Percentiles rank a stretch among this genome's conserved stretches.
These are phyloP conservation scores for Annona cherimola DNA, from an alignment of 164 flowering plant genomes.

Conservation along the genomic window DNA sequence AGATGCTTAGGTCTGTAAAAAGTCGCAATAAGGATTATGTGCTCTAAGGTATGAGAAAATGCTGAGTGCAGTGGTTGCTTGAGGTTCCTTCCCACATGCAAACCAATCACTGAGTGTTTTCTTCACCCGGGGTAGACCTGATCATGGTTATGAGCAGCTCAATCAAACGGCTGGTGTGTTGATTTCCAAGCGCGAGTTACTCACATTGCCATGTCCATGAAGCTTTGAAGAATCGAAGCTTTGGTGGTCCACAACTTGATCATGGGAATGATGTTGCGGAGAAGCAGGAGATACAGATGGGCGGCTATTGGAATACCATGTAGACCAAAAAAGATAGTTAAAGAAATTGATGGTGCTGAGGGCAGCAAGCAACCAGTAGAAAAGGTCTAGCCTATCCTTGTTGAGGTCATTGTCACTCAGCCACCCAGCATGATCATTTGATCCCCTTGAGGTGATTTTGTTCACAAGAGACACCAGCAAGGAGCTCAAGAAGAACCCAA, in stretches of 20 bases:
- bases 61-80: neutral
- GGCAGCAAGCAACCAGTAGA: constrained; percentile 62
- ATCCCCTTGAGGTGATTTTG: constrained; percentile 30
- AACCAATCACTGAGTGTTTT: neutral
- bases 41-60: neutral
- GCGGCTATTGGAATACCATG: constrained; percentile 44
- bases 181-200: neutral
- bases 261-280: constrained; percentile 17
- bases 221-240: constrained; percentile 24
- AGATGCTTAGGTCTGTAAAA: constrained; percentile 1
- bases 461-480: constrained; percentile 56
- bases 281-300: constrained; percentile 26
- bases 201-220: constrained; percentile 12
- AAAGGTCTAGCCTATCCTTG: constrained; percentile 56
- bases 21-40: neutral
- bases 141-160: no score
- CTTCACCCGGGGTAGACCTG: neutral
- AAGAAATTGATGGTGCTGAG: constrained; percentile 55
- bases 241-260: constrained; percentile 13
- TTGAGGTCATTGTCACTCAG: constrained; percentile 55
- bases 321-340: constrained; percentile 58
- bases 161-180: neutral
- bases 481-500: constrained; percentile 66
- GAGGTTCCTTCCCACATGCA: neutral
- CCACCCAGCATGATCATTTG: constrained; percentile 42